These are phyloP conservation scores for Lodderomyces metapsilosis DNA, from an alignment of 1,139 yeast genomes.

Conservation along the genomic window DNA sequence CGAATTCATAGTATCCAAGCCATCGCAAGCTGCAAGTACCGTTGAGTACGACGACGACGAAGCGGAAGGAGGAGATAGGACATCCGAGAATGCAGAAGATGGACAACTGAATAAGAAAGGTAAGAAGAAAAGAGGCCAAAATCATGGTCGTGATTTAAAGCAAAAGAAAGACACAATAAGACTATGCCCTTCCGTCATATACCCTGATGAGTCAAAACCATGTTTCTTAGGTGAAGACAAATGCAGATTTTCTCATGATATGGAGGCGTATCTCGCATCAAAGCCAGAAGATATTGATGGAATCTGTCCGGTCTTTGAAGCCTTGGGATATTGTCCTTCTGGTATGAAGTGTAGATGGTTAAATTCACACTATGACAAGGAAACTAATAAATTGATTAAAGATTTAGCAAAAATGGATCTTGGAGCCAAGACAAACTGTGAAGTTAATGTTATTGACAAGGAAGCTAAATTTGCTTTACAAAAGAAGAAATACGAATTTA, in stretches of 20 bases:
- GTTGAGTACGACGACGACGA: slow-evolving; percentile 52
- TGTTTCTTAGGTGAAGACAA: slow-evolving; percentile 73
- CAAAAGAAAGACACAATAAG: slow-evolving; percentile 67
- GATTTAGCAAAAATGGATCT: slow-evolving; percentile 41
- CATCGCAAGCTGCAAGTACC: slow-evolving; percentile 17
- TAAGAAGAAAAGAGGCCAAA: slow-evolving; percentile 75
- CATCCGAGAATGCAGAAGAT: slow-evolving; percentile 35
- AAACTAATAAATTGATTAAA: slow-evolving; percentile 42
- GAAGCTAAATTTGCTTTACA: slow-evolving; percentile 57
- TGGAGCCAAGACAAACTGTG: slow-evolving; percentile 42
- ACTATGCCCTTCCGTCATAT: slow-evolving; percentile 62
- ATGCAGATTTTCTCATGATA: slow-evolving; percentile 78
- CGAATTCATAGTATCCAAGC: slow-evolving; percentile 47
- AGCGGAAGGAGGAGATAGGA: slow-evolving; percentile 44
- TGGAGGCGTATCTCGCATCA: slow-evolving; percentile 56
- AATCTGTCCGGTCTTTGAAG: slow-evolving; percentile 76
- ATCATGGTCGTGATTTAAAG: slow-evolving; percentile 77
- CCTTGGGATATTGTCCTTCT: slow-evolving; percentile 86
- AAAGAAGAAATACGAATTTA: slow-evolving; percentile 60
- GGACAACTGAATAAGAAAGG: slow-evolving; percentile 16
- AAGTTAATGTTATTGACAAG: slow-evolving; percentile 61
- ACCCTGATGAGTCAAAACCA: slow-evolving; percentile 55
- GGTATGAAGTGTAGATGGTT: slow-evolving; percentile 94
- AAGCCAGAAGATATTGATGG: slow-evolving; percentile 76
- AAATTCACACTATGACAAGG: slow-evolving; percentile 62